Evolutionary conservation across 495 filamentous ascomycete species (phyloP).

Genomic region (Talaromyces adpressus): DNA sequence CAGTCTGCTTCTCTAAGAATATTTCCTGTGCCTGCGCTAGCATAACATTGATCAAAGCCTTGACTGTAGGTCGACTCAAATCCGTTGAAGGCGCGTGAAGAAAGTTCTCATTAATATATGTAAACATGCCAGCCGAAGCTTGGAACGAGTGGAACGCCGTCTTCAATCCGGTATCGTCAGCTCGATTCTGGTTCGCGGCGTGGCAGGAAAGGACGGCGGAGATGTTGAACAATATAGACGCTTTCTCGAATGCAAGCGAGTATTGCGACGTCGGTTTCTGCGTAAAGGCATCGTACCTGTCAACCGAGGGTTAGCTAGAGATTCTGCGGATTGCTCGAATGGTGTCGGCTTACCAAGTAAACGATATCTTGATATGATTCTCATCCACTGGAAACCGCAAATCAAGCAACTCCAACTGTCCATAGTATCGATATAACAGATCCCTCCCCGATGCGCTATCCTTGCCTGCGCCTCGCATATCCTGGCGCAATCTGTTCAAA

Average conservation of each 20-base stretch:
- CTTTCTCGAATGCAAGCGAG: slow-evolving; percentile 95
- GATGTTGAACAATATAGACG: slow-evolving; percentile 99
- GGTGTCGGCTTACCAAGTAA: slow-evolving; percentile 71
- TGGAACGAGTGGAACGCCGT: slow-evolving; percentile 98
- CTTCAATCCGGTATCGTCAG: slow-evolving; percentile 87
- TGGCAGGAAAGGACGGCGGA: slow-evolving; percentile 95
- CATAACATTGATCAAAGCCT: slow-evolving; percentile 86
- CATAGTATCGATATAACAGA: slow-evolving; percentile 94
- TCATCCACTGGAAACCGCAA: slow-evolving; percentile 95
- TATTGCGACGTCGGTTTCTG: slow-evolving; percentile 94
- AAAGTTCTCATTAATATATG: slow-evolving; percentile 99
- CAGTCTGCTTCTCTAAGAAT: slow-evolving; percentile 92
- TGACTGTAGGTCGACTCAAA: slow-evolving; percentile 88
- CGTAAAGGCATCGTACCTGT: slow-evolving; percentile 96
- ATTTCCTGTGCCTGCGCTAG: slow-evolving; percentile 95
- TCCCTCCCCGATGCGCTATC: slow-evolving; percentile 93
- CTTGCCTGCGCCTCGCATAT: slow-evolving; percentile 96
- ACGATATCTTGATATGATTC: slow-evolving; percentile 97
- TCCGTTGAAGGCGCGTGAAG: slow-evolving; percentile 93
- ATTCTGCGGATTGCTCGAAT: neutral
- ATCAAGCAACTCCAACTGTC: slow-evolving; percentile 90
- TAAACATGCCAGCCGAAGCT: slow-evolving; percentile 97
- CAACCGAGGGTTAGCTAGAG: slow-evolving; percentile 1
- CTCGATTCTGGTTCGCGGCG: slow-evolving; percentile 86
- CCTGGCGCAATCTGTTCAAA: slow-evolving; percentile 93